Evolutionary conservation across 225 moss, liverwort and hornwort species (phyloP), one percentile per base, ranked within the genome.

Genomic region (Thuidium tamariscinum): DNA sequence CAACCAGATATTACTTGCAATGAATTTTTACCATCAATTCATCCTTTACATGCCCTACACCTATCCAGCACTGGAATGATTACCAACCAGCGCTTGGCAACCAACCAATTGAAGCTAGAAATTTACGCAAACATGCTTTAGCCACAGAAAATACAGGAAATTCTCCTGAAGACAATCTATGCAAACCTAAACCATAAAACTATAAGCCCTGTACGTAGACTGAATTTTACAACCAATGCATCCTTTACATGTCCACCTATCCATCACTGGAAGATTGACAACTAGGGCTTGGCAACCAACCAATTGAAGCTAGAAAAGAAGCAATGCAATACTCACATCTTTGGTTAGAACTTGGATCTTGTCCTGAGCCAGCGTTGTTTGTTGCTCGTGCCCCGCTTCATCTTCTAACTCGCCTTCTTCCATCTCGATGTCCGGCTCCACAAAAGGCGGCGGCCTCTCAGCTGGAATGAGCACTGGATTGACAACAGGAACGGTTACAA

Each of bases 301-400:
- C 51, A 12, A 19, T n/a, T n/a, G n/a, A n/a, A 61, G 34, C 61
- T 32, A 80, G 21, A 44, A 73, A 79, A 71, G n/a, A 79, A 73
- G 61, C 79, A 59, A 27, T 60, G 46, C 27, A 83, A 61, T 74
- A 72, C 87, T 89, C 78, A 95, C 95, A 90, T 96, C 95, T 78
- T 95, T 88, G 64, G 96, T 98, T 11, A 98, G 91, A 82, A 92
- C 87, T 79, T 98, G 95, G 62, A 98, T 91, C 88, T 98, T 95
- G 62, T 96, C 96, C 79, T 94, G 95, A 62, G 89, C 94, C 57
- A 95, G 62, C 6, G 85, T 82, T 26, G 66, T 87, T 66, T 87
- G 89, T 20, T 84, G 86, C 60, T 86, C 85, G 41, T 79, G 77
- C 48, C 86, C 91, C 34, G 71, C 26, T 65, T 82, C 87, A 10